A percentile compares a stretch with the other conserved stretches of the same genome.
Evolutionary conservation across 1,284 basidiomycete species (phyloP).

Genomic region (Mycena citricolor): DNA sequence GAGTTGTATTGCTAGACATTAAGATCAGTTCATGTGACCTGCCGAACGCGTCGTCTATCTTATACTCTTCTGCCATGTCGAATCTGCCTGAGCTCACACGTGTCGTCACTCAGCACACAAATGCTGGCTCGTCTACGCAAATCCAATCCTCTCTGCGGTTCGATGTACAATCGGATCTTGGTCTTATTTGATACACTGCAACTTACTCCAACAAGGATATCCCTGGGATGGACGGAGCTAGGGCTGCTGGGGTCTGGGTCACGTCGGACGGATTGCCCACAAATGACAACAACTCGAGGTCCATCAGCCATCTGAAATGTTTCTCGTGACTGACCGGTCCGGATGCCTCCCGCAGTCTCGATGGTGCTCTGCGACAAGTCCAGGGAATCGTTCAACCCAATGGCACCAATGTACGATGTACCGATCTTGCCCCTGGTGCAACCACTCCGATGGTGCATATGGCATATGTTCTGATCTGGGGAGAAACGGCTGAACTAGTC

Average conservation of each 20-base stretch:
- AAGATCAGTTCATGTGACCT: slow-evolving; percentile 21
- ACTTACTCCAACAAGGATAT: slow-evolving; percentile 28
- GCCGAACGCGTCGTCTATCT: slow-evolving; percentile 7
- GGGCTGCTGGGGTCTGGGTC: slow-evolving; percentile 44
- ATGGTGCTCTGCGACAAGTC: slow-evolving; percentile 48
- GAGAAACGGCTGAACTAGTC: slow-evolving; percentile 8
- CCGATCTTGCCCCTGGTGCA: slow-evolving; percentile 57
- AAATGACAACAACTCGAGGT: slow-evolving; percentile 52
- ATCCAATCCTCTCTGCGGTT: too few species aligned
- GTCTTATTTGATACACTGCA: too few species aligned
- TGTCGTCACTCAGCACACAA: slow-evolving; percentile 51
- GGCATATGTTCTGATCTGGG: slow-evolving; percentile 2
- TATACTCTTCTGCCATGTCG: slow-evolving; percentile 24
- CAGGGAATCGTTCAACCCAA: slow-evolving; percentile 45
- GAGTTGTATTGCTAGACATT: slow-evolving; percentile 16
- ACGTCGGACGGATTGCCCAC: slow-evolving; percentile 50
- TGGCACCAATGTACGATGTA: slow-evolving; percentile 52
- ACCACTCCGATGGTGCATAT: slow-evolving; percentile 48
- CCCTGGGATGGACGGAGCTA: slow-evolving; percentile 33
- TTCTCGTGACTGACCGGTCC: slow-evolving; percentile 5
- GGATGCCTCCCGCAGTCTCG: slow-evolving; percentile 37
- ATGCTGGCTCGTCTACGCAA: slow-evolving; percentile 39
- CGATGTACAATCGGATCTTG: too few species aligned
- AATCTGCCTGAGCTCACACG: slow-evolving; percentile 41
- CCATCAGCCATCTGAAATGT: slow-evolving; percentile 29